A percentile compares a stretch with the other conserved stretches of the same genome.
Evolutionary conservation across 179 eudicot genomes (phyloP).

Genomic region (Beta lomatogona): DNA sequence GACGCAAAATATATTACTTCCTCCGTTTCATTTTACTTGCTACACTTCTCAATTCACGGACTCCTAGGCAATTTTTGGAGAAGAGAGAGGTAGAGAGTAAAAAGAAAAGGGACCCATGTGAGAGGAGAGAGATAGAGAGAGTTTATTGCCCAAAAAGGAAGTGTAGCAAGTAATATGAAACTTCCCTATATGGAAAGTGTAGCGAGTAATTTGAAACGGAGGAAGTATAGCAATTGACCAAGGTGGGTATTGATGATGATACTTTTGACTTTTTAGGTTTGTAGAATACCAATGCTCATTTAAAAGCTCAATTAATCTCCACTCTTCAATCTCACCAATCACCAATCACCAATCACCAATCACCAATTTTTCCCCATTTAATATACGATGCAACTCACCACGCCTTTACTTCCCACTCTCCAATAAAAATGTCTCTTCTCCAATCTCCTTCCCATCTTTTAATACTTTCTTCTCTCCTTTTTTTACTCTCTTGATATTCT

Average conservation of each 20-base stretch:
- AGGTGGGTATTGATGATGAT: background rate
- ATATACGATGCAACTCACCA: background rate
- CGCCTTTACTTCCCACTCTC: background rate
- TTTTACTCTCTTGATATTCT: background rate
- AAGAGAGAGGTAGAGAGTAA: too few species aligned
- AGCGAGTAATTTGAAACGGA: too few species aligned
- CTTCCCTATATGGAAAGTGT: too few species aligned
- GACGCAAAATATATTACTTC: too few species aligned
- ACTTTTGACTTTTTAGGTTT: background rate
- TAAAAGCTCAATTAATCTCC: background rate
- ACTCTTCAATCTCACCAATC: slow-evolving; percentile 4
- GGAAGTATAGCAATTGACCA: background rate
- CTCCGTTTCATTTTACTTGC: too few species aligned
- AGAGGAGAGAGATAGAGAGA: too few species aligned
- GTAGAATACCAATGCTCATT: background rate
- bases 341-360: slow-evolving; percentile 2
- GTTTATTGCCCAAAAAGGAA: too few species aligned
- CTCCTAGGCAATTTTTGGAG: too few species aligned
- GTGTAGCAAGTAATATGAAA: too few species aligned
- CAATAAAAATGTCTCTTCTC: background rate
- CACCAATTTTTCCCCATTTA: background rate
- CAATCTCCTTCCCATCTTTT: background rate
- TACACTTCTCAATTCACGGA: too few species aligned
- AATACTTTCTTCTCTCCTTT: background rate
- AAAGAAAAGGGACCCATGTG: too few species aligned